Evolutionary conservation across 2,329 filamentous ascomycete genomes (phyloP), one percentile per base, ranked within the genome.

Genomic region (Fusarium chlamydosporum): DNA sequence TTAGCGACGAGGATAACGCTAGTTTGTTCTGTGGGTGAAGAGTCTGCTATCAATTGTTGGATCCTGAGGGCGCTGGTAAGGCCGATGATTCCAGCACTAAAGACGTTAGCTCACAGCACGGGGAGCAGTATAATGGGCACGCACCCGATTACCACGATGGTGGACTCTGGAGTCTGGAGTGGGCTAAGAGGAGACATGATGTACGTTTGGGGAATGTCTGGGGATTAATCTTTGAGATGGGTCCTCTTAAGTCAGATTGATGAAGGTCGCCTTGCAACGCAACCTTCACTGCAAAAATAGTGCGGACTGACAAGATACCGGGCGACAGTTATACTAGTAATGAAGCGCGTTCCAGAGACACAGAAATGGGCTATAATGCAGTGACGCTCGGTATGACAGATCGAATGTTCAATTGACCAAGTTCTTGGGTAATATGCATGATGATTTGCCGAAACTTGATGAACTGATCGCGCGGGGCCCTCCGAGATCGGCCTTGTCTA

Each of bases 21-120:
- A 26, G 64, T 55, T 11, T 50, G 23, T 7, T 33, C 45, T 13
- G 31, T 27, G 4, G 48, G 23, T 9, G 31, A 20, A 7, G 52
- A 51, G 8, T 69, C 37, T 9, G 56, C 48, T 20, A 74, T 45
- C 1, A 66, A 47, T 13, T 70, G 47, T 42, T 84, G 83, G 46
- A 85, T 78, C 31, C 79, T 79, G 18, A 86, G 72, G 45, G 85
- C 85, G 41, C 78, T 77, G 62, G 82, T 83, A 18, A 88, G 78
- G 56, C 85, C 86, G 41, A 83, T 84, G 35, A 88, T 81, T 20
- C 86, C 86, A 68, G 85, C 85, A 48, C 86, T 87, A 42, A 1
- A 10, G 6, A 15, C 4, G 12, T n/a, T 11, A 41, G 27, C 12
- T 20, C 10, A 12, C 1, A 3, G 6, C 5, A 26, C 8, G 2